A percentile compares a stretch with the other conserved stretches of the same genome.
Evolutionary conservation across 2,329 filamentous ascomycete genomes (phyloP).

Genomic region (Arthroderma sp.): DNA sequence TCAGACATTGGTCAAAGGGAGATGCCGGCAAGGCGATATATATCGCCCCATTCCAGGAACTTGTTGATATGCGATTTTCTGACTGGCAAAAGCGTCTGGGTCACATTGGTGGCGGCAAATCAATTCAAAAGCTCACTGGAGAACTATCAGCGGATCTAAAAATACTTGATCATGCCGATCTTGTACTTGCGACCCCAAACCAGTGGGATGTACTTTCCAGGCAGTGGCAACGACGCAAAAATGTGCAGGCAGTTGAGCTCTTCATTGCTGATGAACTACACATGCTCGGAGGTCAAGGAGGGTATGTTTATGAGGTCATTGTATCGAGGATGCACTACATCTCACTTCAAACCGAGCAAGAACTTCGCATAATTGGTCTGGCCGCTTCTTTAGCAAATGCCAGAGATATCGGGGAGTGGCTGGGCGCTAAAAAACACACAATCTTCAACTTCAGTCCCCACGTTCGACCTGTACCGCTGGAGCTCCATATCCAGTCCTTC

Average conservation of each 20-base stretch:
- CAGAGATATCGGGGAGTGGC: slow-evolving; percentile 91
- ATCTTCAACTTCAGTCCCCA: slow-evolving; percentile 98
- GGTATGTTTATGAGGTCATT: slow-evolving; percentile 88
- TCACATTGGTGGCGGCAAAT: slow-evolving; percentile 65
- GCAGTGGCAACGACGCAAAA: slow-evolving; percentile 94
- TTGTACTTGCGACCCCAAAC: slow-evolving; percentile 79
- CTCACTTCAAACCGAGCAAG: slow-evolving; percentile 69
- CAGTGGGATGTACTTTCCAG: slow-evolving; percentile 96
- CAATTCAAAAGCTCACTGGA: slow-evolving; percentile 83
- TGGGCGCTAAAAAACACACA: slow-evolving; percentile 92
- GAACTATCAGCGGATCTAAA: slow-evolving; percentile 86
- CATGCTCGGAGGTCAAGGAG: slow-evolving; percentile 72
- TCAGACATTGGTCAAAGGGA: slow-evolving; percentile 70
- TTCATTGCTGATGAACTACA: slow-evolving; percentile 95
- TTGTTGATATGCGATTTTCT: slow-evolving; percentile 66
- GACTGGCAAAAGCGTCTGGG: slow-evolving; percentile 75
- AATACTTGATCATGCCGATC: slow-evolving; percentile 70
- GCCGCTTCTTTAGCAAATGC: slow-evolving; percentile 89
- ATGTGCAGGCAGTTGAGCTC: slow-evolving; percentile 76
- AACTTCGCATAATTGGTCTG: slow-evolving; percentile 75
- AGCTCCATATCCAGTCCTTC: slow-evolving; percentile 91
- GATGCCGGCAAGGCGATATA: slow-evolving; percentile 75
- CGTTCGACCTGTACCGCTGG: slow-evolving; percentile 74
- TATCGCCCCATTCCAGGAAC: slow-evolving; percentile 85
- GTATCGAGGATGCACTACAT: slow-evolving; percentile 98